Evolutionary conservation across 2,329 filamentous ascomycete species (phyloP), one percentile per base, ranked within the genome.

Genomic region (Venturia aucupariae): DNA sequence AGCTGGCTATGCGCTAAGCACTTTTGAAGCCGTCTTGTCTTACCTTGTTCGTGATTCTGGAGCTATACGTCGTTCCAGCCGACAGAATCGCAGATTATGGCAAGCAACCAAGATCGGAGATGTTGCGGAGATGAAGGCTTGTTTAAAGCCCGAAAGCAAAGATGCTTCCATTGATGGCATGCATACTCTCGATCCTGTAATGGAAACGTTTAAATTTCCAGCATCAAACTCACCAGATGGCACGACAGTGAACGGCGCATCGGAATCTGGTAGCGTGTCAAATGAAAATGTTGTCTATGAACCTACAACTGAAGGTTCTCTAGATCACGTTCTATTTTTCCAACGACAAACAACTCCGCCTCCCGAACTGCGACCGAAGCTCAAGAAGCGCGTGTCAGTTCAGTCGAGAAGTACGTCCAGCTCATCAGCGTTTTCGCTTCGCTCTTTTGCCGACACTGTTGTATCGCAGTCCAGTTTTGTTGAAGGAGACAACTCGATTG

Each of bases 1-100:
- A 76, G 88, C 95, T 80, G 94, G 94, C 10, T 99, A 99, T 75
- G 92, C 93, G 0, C 76, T 99, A 61, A 97, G 93, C 75, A 99
- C 94, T 0, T 90, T 97, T 66, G 94, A 99, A 75, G 94, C 92
- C 7, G 94, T 99, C 0, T 76, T 99, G 41, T 87, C 90, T 1
- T 97, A 99, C 73, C 83, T 99, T 2, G 84, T 87, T 10, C 84
- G 87, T 66, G 92, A 96, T 72, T 96, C 93, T 0, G 86, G 85
- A 17, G 89, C 88, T 4, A 78, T 99, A 65, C 85, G 92, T 66
- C 89, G 87, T 73, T 91, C 92, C 7, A 97, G 94, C 74, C 85
- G 87, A 67, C 85, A 90, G 63, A 99, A 99, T 74, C 87, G 89
- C 71, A 84, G 87, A 1, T 76, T 99, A 2, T 99, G 94, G 94